Evolutionary conservation across 2,329 filamentous ascomycete species (phyloP), one percentile per base, ranked within the genome.

Genomic region (Pseudocercospora musae): DNA sequence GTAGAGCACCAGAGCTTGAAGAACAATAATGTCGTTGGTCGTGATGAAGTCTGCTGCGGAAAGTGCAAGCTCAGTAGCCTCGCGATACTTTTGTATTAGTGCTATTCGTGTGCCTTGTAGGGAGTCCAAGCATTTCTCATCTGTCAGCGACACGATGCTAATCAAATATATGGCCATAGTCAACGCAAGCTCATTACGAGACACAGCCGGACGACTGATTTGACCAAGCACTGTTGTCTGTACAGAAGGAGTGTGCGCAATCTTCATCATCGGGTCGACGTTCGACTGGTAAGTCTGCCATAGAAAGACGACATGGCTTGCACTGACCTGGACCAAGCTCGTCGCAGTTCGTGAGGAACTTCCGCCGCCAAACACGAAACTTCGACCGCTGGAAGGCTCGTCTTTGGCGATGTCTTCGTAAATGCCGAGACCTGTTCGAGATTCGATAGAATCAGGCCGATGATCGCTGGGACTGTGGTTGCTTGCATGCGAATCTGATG

Each of bases 221-320:
- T 85, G 82, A 15, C 81, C 87, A 62, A 89, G 84, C 40, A 89
- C 81, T 7, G 92, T 78, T 50, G 84, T 82, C 69, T 92, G 87
- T 3, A 91, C 75, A 0, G 87, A 87, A 0, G 90, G 89, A 1
- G 88, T 83, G 71, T 94, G 90, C 23, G 91, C 86, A 50, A 87
- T 71, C 72, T 92, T 93, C 67, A 86, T 85, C 50, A 92, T 74
- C 0, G 90, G 89, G 69, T 93, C 89, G 59, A 93, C 86, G 64
- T 90, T 87, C 54, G 91, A 86, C 5, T 92, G 78, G 67, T 88
- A 92, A 8, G 86, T 79, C 72, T 92, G 88, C 90, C 90, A 94
- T 4, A 94, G 80, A 56, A 83, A 82, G 69, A 90, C 87, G 25
- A 90, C 84, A 46, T 75, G 72, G 10, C 59, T 67, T 10, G 65